Base-by-base conservation (phyloP, 108 stramenopile species). In the Cylindrotheca fusiformis region DNA sequence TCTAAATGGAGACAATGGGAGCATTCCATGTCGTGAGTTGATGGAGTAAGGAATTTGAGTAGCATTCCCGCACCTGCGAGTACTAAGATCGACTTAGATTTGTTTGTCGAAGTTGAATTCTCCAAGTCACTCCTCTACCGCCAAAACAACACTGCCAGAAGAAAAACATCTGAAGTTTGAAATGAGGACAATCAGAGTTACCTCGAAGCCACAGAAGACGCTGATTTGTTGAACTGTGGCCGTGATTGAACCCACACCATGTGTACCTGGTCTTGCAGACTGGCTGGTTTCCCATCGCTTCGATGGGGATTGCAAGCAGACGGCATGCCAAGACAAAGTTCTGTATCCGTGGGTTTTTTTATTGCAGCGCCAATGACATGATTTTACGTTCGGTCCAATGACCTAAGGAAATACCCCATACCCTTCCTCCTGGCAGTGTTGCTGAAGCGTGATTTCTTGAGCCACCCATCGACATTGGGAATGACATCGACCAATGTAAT, bases 291-390 rank as follows among this genome's bases (percentile, higher is more conserved):
- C 27, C 2, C 26, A 6, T 24, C 25, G 18, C 29, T 63, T 50
- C 6, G 44, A 19, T 1, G 50, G 46, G 27, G 66, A 45, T 19
- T 24, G 24, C 61, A 74, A 2, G 81, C 65, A 21, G 92, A 82
- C 12, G 82, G 75, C 67, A 87, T 55, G 10, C 85, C 84, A 22
- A 81, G 69, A 45, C 79, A 78, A 36, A 90, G 70, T 52, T 88
- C 87, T 19, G 60, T 47, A 52, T 90, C 85, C n/a, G 88, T 67
- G 92, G 92, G 24, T 90, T 94, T 58, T 80, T 80, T 1, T 90
- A 94, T 47, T 78, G 71, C 26, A 80, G 23, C 23, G 83, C 76
- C 26, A 94, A 66, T 19, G 48, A 61, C 67, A 88, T n/a, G 0
- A 81, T 32, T 31, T 68, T 60, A 6, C 66, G 61, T 4, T 74